A percentile compares a stretch with the other conserved stretches of the same genome.
phyloP scores from a whole-genome alignment of 2,329 filamentous ascomycete species.

The Tolypocladium guangdongense region DNA sequence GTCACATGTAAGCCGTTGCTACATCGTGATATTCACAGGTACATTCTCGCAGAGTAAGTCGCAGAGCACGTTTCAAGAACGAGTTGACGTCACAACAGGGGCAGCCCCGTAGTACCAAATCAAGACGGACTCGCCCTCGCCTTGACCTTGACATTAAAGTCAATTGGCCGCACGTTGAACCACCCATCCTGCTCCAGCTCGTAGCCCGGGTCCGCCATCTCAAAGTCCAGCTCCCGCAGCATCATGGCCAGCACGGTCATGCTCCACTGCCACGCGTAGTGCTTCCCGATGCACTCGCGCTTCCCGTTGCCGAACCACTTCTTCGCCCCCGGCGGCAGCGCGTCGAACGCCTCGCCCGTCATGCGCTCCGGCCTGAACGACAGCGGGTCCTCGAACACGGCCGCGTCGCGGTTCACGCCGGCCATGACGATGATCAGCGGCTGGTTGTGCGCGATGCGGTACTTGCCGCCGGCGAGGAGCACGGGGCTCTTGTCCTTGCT shows the following conservation, averaged over 20 bases:
- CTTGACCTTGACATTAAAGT: constrained; percentile 32
- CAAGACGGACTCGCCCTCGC: constrained; percentile 13
- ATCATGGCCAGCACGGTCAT: constrained; percentile 30
- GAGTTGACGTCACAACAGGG: background rate
- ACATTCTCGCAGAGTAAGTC: no score
- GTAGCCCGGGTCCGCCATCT: constrained; percentile 27
- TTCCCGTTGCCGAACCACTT: constrained; percentile 43
- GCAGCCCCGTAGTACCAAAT: background rate
- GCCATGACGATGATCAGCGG: constrained; percentile 37
- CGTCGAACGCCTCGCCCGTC: constrained; percentile 32
- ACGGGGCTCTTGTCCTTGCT: constrained; percentile 31
- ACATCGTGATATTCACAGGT: no score
- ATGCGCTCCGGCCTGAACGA: constrained; percentile 37
- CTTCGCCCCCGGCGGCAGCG: constrained; percentile 32
- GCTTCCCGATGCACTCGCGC: constrained; percentile 38
- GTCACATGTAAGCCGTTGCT: no score
- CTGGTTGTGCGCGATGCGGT: constrained; percentile 37
- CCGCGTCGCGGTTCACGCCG: constrained; percentile 37
- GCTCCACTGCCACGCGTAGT: constrained; percentile 37
- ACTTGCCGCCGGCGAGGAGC: constrained; percentile 35
- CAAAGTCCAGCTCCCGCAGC: constrained; percentile 34
- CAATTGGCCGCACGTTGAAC: constrained; percentile 40
- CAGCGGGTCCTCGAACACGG: constrained; percentile 35
- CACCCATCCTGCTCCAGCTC: constrained; percentile 35
- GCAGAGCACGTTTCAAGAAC: background rate